These are phyloP conservation scores for Lophium mytilinum DNA, from an alignment of 495 filamentous ascomycete genomes.

Conservation along the genomic window DNA sequence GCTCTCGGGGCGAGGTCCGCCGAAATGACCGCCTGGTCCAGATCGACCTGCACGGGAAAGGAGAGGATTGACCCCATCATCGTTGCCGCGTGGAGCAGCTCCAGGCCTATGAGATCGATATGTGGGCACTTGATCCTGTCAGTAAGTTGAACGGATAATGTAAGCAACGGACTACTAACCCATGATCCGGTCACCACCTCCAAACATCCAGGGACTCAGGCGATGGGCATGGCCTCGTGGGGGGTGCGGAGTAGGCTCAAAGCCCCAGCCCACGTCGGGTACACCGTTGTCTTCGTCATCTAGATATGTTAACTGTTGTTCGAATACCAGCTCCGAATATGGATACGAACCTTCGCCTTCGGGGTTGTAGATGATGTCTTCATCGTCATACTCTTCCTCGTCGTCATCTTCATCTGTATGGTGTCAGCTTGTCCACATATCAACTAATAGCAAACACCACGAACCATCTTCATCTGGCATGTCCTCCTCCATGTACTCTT, in stretches of 20 bases:
- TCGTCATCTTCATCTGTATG: slow-evolving; percentile 30
- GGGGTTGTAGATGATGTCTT: slow-evolving; percentile 34
- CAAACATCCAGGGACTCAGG: slow-evolving; percentile 30
- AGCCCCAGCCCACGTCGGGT: slow-evolving; percentile 1
- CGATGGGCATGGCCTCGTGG: slow-evolving; percentile 4
- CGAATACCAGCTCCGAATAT: slow-evolving; percentile 27
- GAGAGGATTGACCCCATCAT: slow-evolving; percentile 79
- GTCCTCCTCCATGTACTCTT: slow-evolving; percentile 45
- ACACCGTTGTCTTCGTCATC: slow-evolving; percentile 15
- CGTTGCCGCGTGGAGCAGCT: slow-evolving; percentile 43
- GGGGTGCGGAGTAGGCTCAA: neutral
- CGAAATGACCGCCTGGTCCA: slow-evolving; percentile 14
- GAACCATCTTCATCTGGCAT: slow-evolving; percentile 52
- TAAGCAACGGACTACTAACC: neutral
- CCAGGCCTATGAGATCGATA: slow-evolving; percentile 50
- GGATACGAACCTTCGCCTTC: slow-evolving; percentile 28
- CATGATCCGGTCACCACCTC: slow-evolving; percentile 28
- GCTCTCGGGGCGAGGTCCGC: slow-evolving; percentile 16
- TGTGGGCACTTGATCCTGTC: slow-evolving; percentile 35
- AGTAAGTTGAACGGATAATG: too few species aligned
- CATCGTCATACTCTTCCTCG: slow-evolving; percentile 33
- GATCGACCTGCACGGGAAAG: slow-evolving; percentile 32
- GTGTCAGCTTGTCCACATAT: slow-evolving; percentile 5
- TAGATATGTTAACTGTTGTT: neutral
- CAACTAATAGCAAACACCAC: slow-evolving; percentile 12